phyloP scores from a whole-genome alignment of 208 protist genomes.

The Acanthamoeba healyi region DNA sequence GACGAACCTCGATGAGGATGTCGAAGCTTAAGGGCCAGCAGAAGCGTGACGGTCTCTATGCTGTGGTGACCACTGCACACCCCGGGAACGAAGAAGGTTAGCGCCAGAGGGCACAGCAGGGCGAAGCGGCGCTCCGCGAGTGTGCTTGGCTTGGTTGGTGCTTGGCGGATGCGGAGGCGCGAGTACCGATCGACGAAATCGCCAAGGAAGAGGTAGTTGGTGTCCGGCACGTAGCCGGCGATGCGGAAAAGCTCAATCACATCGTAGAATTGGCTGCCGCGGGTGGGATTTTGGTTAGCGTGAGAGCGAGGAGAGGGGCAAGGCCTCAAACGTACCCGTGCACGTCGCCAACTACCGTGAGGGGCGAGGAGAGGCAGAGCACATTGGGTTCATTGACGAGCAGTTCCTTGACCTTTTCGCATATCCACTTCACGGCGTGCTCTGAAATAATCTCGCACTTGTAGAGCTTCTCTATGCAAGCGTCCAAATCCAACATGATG shows the following conservation, averaged over 20 bases:
- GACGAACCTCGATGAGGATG: background rate
- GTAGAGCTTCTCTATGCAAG: conserved; percentile 86
- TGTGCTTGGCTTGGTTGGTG: no score
- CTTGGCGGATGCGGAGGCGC: background rate
- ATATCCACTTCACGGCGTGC: conserved; percentile 78
- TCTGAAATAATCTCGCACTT: conserved; percentile 84
- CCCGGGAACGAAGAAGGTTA: conserved; percentile 89
- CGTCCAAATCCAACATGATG: conserved; percentile 85
- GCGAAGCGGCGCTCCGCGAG: no score
- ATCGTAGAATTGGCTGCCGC: conserved; percentile 95
- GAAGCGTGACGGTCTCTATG: conserved; percentile 82
- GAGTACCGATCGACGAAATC: conserved; percentile 84
- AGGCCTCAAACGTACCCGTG: conserved; percentile 87
- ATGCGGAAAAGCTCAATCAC: conserved; percentile 97
- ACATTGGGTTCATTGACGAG: conserved; percentile 88
- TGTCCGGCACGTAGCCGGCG: conserved; percentile 95
- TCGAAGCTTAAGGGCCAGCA: conserved; percentile 46
- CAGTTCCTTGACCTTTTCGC: conserved; percentile 84
- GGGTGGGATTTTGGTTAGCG: background rate
- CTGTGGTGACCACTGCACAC: conserved; percentile 91
- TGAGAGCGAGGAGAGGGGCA: background rate
- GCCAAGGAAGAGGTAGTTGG: conserved; percentile 99
- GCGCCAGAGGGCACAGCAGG: no score
- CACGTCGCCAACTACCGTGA: conserved; percentile 95
- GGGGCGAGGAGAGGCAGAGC: conserved; percentile 82